Evolutionary conservation across 2,329 filamentous ascomycete species (phyloP), one percentile per base, ranked within the genome.

Genomic region (Tolypocladium paradoxum): DNA sequence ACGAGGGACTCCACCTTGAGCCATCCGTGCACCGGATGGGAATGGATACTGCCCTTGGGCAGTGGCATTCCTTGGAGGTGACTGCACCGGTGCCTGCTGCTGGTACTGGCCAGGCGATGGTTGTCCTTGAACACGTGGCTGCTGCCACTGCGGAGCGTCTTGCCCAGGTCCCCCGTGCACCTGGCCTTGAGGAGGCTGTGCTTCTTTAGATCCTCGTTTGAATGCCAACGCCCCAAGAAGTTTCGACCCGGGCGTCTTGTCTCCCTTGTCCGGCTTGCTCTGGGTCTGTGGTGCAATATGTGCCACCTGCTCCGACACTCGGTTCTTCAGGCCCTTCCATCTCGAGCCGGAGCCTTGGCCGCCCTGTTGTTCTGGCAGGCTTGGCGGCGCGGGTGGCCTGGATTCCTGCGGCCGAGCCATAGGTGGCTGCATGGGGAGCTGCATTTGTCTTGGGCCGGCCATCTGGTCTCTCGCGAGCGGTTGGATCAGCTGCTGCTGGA

Each of bases 321-420:
- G 62, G 34, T 62, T 68, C 52, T 53, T 66, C 20, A 70, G 47
- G 2, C 62, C 66, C 53, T 67, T 70, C 68, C 66, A 69, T 45
- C 63, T 65, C 4, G 64, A 67, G 6, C 60, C 48, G 18, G 55
- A 4, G 50, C 16, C 37, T 20, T 51, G 24, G 27, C 36, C 5
- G 2, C 31, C 29, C 16, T n/a, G 27, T 2, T 35, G 14, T 31
- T 54, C 43, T 20, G 18, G 53, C 9, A 52, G 47, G 34, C 40
- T 34, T 36, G 40, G 29, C 7, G 35, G 29, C 18, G 12, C 8
- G 20, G 16, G 16, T 2, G 22, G 40, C 1, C 46, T 22, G 6
- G 22, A 12, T 11, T 11, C 48, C 7, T 47, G 27, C 33, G 27
- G 27, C 20, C 9, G 35, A 2, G 36, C 29, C 11, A 14, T 5